A percentile compares a stretch with the other conserved stretches of the same genome.
These are phyloP conservation scores for Nothophytophthora sp. DNA, from an alignment of 352 stramenopile genomes.

Conservation along the genomic window DNA sequence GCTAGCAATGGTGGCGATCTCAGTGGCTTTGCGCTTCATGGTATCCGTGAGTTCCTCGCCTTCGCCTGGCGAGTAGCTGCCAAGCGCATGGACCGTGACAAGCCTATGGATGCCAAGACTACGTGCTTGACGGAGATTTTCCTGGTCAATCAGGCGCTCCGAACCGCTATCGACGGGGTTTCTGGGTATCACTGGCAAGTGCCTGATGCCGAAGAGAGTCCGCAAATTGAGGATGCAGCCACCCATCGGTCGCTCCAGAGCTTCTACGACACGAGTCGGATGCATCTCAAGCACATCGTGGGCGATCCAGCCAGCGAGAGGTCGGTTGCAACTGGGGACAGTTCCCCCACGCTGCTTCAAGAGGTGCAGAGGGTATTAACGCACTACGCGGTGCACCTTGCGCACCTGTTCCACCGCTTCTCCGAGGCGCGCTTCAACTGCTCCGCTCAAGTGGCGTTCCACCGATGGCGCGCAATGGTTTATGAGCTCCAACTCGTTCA, in stretches of 20 bases:
- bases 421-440: slow-evolving; percentile 28
- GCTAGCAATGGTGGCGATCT: neutral
- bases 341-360: neutral
- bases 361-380: slow-evolving; percentile 42
- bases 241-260: too few relatives aligned
- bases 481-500: slow-evolving; percentile 33
- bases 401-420: slow-evolving; percentile 48
- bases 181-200: slow-evolving; percentile 11
- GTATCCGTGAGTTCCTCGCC: slow-evolving; percentile 39
- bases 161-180: slow-evolving; percentile 13
- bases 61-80: slow-evolving; percentile 45
- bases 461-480: slow-evolving; percentile 36
- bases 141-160: slow-evolving; percentile 40
- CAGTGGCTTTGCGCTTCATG: slow-evolving; percentile 12
- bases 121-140: slow-evolving; percentile 51
- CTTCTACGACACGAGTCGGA: slow-evolving; percentile 28
- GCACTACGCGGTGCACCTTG: slow-evolving; percentile 40
- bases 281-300: slow-evolving; percentile 6
- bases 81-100: slow-evolving; percentile 19
- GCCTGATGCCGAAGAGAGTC: neutral
- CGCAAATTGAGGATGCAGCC: too few relatives aligned
- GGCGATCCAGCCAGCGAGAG: neutral
- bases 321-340: too few relatives aligned
- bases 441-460: slow-evolving; percentile 21
- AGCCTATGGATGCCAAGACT: neutral